Percentiles rank a stretch among this genome's conserved stretches.
These are phyloP conservation scores for Cicer judaicum DNA, from an alignment of 306 rosid species.

Conservation along the genomic window DNA sequence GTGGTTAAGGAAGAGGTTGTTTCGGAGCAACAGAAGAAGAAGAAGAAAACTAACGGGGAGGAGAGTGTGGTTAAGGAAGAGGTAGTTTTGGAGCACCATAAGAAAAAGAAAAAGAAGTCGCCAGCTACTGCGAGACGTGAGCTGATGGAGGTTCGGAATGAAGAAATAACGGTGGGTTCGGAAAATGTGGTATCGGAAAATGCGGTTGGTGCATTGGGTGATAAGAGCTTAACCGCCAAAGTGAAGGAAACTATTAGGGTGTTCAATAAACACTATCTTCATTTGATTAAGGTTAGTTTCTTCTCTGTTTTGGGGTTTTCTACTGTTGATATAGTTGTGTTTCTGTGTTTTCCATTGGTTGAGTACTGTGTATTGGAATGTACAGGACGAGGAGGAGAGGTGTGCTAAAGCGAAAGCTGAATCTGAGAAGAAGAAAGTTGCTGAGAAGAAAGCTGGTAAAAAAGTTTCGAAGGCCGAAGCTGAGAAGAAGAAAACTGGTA, in stretches of 20 bases:
- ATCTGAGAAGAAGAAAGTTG: constrained; percentile 26
- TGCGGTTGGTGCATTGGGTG: constrained; percentile 43
- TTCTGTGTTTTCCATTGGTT: not conserved
- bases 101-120: not conserved
- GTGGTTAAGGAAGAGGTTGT: constrained; percentile 16
- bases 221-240: constrained; percentile 63
- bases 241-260: constrained; percentile 78
- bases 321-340: not conserved
- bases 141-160: not conserved
- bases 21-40: not conserved
- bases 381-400: constrained; percentile 79
- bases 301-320: constrained; percentile 5
- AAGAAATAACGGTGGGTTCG: not conserved
- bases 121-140: not conserved
- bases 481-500: too few species aligned
- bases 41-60: not conserved
- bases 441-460: constrained; percentile 43
- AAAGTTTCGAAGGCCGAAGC: constrained; percentile 4
- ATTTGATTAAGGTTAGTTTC: constrained; percentile 73
- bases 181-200: constrained; percentile 38
- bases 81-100: not conserved
- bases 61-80: constrained; percentile 28
- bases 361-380: not conserved
- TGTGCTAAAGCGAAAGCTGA: constrained; percentile 45
- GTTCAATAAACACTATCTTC: constrained; percentile 83